Evolutionary conservation across 2,329 filamentous ascomycete genomes (phyloP), one percentile per base, ranked within the genome.

Genomic region (Aspergillus versicolor): DNA sequence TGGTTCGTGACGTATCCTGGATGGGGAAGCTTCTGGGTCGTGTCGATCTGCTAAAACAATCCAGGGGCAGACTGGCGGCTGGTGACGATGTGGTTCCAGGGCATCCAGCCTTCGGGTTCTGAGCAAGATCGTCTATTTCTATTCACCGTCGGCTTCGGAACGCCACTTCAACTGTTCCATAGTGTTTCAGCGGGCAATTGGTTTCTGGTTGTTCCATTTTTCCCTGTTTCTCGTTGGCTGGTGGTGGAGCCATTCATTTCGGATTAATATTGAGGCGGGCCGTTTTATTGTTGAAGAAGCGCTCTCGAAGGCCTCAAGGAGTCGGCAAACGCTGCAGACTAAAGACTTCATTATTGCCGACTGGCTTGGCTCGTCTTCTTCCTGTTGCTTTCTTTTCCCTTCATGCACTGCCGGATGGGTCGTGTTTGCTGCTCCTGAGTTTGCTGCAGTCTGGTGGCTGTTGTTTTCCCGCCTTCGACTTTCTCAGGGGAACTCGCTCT

Each of bases 181-280:
- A 15, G 9, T 53, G 51, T 53, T 53, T 53, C 43, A 53, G 37
- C 17, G 41, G 32, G n/a, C 27, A 45, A 45, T 32, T 45, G 27
- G 41, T 38, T n/a, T 11, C 37, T 22, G 43, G 15, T 8, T 24
- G 15, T 7, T 34, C 27, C 12, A 45, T 9, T 47, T 8, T 24
- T 37, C 42, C 32, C 15, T 32, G 19, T 15, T 42, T 19, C 30
- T 22, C 22, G 32, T 58, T 40, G 41, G 42, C 44, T 46, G 52
- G 19, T 12, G 55, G 65, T 63, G 62, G 65, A 61, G 30, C 61
- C 34, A 30, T 40, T 64, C 61, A 68, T 67, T 59, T 66, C 68
- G 69, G 69, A 65, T 49, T 15, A 70, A 66, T 19, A n/a, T 68
- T 70, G 46, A 58, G 61, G 59, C 68, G 66, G 44, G 47, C 61